phyloP scores from a whole-genome alignment of 75 land plant genomes.

The Selaginella moellendorffii region DNA sequence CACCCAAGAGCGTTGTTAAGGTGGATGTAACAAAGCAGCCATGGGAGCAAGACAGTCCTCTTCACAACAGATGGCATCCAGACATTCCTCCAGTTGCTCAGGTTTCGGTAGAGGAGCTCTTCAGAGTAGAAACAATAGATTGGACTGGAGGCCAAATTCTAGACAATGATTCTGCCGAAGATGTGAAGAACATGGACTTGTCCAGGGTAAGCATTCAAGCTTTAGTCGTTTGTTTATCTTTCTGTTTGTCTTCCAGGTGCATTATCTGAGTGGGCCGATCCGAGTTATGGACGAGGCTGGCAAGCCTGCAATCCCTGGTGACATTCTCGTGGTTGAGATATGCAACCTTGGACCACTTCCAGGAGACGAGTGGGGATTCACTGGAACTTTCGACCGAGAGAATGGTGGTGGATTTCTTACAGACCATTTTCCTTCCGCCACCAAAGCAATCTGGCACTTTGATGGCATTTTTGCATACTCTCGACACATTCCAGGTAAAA shows the following conservation, averaged over 20 bases:
- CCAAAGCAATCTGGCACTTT: conserved; percentile 91
- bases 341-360: conserved; percentile 78
- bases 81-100: conserved; percentile 63
- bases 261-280: conserved; percentile 78
- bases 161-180: conserved; percentile 54
- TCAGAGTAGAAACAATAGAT: conserved; percentile 71
- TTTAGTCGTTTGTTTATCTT: not conserved
- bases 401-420: conserved; percentile 90
- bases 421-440: conserved; percentile 76
- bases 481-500: conserved; percentile 81
- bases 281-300: conserved; percentile 47
- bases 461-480: conserved; percentile 89
- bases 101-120: conserved; percentile 51
- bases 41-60: conserved; percentile 40
- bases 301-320: conserved; percentile 57
- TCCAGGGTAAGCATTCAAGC: conserved; percentile 31
- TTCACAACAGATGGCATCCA: conserved; percentile 80
- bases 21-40: conserved; percentile 53
- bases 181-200: conserved; percentile 45
- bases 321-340: conserved; percentile 76
- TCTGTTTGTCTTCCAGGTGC: conserved; percentile 35
- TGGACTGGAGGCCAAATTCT: conserved; percentile 58
- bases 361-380: conserved; percentile 95
- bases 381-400: conserved; percentile 84
- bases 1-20: conserved; percentile 35